Evolutionary conservation across 1,139 yeast genomes (phyloP).

Genomic region (Geotrichum siamense): DNA sequence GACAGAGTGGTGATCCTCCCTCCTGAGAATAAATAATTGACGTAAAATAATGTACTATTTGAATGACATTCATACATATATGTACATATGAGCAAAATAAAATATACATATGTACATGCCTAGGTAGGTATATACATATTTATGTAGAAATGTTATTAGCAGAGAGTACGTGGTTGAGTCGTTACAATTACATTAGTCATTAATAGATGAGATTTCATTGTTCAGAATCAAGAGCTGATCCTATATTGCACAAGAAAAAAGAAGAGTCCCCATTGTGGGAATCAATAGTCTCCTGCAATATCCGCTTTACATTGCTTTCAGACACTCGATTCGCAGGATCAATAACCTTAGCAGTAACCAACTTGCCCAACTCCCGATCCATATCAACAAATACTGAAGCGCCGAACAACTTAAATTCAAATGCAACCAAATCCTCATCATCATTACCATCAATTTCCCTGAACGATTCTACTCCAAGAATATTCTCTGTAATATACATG

Average conservation of each 20-base stretch:
- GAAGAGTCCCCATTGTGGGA: slow-evolving; percentile 1
- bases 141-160: too few species aligned
- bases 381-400: slow-evolving; percentile 2
- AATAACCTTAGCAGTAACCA: slow-evolving; percentile 5
- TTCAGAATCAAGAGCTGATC: background rate
- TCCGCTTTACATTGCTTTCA: background rate
- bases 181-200: too few species aligned
- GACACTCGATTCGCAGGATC: slow-evolving; percentile 7
- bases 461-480: slow-evolving; percentile 17
- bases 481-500: slow-evolving; percentile 18
- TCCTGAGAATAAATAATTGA: too few species aligned
- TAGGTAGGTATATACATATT: too few species aligned
- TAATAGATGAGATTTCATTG: too few species aligned
- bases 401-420: background rate
- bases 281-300: background rate
- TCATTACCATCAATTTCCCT: slow-evolving; percentile 5
- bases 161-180: too few species aligned
- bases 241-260: background rate
- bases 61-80: too few species aligned
- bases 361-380: background rate
- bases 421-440: background rate
- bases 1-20: too few species aligned
- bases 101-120: too few species aligned
- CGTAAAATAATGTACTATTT: too few species aligned
- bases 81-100: too few species aligned